Evolutionary conservation across 169 alveolate species (phyloP).

Genomic region (Perkinsus marinus): DNA sequence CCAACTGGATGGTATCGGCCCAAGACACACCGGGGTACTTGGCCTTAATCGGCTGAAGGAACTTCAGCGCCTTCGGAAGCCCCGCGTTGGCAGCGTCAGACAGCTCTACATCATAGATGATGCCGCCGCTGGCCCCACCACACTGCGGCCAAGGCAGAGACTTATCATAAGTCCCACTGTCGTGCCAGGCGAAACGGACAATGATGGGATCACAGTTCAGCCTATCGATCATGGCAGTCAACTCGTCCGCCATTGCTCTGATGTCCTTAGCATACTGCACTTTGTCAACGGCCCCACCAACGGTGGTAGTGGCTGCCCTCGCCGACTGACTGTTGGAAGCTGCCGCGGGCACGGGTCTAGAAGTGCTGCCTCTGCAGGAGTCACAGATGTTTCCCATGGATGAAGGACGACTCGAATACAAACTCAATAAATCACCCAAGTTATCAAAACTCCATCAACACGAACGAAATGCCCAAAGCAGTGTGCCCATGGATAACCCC

Average conservation of each 20-base stretch:
- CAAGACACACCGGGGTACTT: slow-evolving; percentile 41
- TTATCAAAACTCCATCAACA: too few relatives aligned
- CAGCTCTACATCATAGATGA: slow-evolving; percentile 30
- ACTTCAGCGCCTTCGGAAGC: slow-evolving; percentile 32
- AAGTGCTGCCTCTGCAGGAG: slow-evolving; percentile 21
- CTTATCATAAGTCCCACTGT: slow-evolving; percentile 9
- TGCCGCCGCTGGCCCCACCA: slow-evolving; percentile 48
- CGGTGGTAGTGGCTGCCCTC: not conserved
- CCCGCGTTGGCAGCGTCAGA: slow-evolving; percentile 42
- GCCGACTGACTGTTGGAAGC: not conserved
- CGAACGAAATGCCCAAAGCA: too few relatives aligned
- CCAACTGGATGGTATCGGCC: slow-evolving; percentile 48
- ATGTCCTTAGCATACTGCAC: not conserved
- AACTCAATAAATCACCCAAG: not conserved
- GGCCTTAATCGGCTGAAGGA: slow-evolving; percentile 29
- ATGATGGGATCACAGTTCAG: not conserved
- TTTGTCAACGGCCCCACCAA: not conserved
- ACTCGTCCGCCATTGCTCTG: not conserved
- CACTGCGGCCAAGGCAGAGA: slow-evolving; percentile 6
- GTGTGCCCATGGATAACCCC: too few relatives aligned
- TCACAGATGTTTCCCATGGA: not conserved
- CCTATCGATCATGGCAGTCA: not conserved
- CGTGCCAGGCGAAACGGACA: slow-evolving; percentile 15
- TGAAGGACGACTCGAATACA: not conserved
- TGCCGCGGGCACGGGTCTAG: slow-evolving; percentile 1